These are phyloP conservation scores for Hydnum rufescens DNA, from an alignment of 768 basidiomycete species.

Conservation along the genomic window DNA sequence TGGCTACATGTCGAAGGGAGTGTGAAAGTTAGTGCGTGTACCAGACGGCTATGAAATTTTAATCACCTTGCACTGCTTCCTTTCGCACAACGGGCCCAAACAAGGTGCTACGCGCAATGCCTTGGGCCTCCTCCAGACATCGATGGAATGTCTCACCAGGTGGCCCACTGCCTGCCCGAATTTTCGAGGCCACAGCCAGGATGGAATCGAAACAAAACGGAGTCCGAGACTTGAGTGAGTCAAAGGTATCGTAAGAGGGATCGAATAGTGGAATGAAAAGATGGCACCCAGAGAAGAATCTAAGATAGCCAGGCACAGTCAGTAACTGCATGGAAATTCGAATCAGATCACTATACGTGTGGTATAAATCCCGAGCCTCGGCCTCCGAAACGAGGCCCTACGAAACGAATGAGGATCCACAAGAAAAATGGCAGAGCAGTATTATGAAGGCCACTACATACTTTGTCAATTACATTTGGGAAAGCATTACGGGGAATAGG, in stretches of 20 bases:
- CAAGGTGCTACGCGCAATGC: conserved; percentile 80
- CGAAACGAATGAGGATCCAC: conserved; percentile 1
- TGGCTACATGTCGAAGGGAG: conserved; percentile 29
- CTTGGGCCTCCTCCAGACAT: conserved; percentile 86
- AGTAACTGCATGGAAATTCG: neutral
- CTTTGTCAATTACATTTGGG: conserved; percentile 80
- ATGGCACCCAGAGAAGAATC: conserved; percentile 92
- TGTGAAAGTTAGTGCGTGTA: neutral
- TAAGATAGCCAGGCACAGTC: no score
- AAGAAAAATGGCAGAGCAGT: neutral
- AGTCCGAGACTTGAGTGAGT: conserved; percentile 74
- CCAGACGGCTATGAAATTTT: neutral
- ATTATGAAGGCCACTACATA: conserved; percentile 12
- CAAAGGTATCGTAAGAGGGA: conserved; percentile 77
- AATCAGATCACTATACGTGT: conserved; percentile 33
- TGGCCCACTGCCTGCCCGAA: conserved; percentile 65
- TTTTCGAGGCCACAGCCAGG: conserved; percentile 79
- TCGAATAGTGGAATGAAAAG: conserved; percentile 94
- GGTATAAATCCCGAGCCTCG: conserved; percentile 80
- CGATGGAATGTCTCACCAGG: conserved; percentile 74
- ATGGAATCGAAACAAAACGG: conserved; percentile 95
- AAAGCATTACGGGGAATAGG: conserved; percentile 72
- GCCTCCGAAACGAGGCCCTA: conserved; percentile 69
- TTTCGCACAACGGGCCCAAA: conserved; percentile 89
- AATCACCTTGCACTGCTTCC: conserved; percentile 81